Conservation (phyloP, 1,139 yeast genomes). For the Pneumocystis oryctolagi region DNA sequence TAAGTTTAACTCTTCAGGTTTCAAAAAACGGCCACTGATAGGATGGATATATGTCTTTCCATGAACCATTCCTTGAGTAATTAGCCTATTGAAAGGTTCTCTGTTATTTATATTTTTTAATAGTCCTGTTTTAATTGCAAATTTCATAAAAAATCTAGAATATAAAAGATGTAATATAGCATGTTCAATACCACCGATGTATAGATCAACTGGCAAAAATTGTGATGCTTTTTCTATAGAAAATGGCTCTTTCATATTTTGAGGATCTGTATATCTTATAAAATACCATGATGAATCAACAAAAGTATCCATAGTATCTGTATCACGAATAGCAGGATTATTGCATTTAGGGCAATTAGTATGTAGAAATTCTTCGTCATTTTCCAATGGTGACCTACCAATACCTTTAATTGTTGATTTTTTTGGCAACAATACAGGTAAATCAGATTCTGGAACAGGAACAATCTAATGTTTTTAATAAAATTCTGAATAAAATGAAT, state of each 20-base stretch:
- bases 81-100: constrained; percentile 66
- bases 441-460: constrained; percentile 63
- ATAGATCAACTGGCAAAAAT: constrained; percentile 71
- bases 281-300: constrained; percentile 97
- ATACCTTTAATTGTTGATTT: constrained; percentile 22
- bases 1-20: constrained; percentile 53
- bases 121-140: constrained; percentile 44
- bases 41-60: constrained; percentile 74
- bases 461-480: constrained; percentile 30
- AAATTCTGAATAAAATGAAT: constrained; percentile 59
- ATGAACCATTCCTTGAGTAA: constrained; percentile 97
- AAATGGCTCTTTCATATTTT: constrained; percentile 44
- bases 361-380: constrained; percentile 53
- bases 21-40: constrained; percentile 53
- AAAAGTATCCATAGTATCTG: constrained; percentile 97
- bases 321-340: constrained; percentile 62
- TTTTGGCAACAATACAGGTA: constrained; percentile 15
- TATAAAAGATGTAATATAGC: constrained; percentile 83
- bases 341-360: constrained; percentile 74
- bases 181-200: constrained; percentile 91
- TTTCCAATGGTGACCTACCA: constrained; percentile 60
- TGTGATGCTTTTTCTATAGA: constrained; percentile 35
- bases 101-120: constrained; percentile 31
- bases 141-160: constrained; percentile 70
- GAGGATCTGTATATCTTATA: constrained; percentile 66